A percentile compares a stretch with the other conserved stretches of the same genome.
phyloP scores from a whole-genome alignment of 768 basidiomycete species.

The Panaeolus papilionaceus region DNA sequence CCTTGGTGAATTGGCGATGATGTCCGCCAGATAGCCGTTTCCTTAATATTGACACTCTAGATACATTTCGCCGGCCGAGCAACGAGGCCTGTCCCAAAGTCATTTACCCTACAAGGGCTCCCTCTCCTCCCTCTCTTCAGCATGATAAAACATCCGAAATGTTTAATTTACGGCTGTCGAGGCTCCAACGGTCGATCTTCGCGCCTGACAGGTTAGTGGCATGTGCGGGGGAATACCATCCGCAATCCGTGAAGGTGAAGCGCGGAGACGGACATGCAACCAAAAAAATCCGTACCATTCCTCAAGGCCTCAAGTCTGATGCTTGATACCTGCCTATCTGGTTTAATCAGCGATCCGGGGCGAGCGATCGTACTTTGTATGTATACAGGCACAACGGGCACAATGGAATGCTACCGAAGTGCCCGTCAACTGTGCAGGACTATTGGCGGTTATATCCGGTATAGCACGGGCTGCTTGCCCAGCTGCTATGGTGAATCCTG shows the following conservation, averaged over 20 bases:
- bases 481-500: neutral
- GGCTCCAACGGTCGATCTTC: neutral
- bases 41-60: neutral
- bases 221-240: neutral
- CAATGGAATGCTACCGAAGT: constrained; percentile 12
- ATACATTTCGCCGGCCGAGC: constrained; percentile 6
- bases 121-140: neutral
- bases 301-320: neutral
- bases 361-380: neutral
- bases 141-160: neutral
- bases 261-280: neutral
- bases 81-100: constrained; percentile 3
- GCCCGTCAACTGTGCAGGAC: neutral
- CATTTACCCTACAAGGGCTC: neutral
- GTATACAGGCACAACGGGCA: neutral
- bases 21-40: neutral
- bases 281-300: neutral
- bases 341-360: constrained; percentile 12
- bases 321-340: constrained; percentile 7
- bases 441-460: neutral
- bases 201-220: neutral
- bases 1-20: neutral
- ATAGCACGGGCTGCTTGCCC: too few relatives aligned
- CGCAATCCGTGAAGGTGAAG: neutral
- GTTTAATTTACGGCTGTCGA: neutral